Base-by-base conservation (phyloP, 2,329 filamentous ascomycete genomes). In the Septoria linicola region DNA sequence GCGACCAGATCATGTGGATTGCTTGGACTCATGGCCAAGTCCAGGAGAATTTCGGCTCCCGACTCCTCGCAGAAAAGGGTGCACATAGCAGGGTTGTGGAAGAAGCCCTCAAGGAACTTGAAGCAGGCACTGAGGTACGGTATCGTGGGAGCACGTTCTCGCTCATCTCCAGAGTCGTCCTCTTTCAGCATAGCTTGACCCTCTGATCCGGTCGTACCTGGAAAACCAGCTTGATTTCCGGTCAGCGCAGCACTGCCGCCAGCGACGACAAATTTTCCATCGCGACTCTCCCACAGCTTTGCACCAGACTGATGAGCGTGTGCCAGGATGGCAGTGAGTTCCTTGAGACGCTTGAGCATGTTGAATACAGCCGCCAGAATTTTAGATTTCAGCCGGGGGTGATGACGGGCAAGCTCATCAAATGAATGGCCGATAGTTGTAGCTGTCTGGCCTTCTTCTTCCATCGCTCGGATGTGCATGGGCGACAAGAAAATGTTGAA, bases 401-500 rank as follows among this genome's bases (percentile, higher is more conserved):
- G 93, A 66, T 99, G 93, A 34, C 93, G 84, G 45, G 92, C 87
- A 53, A 99, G 79, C 70, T 99, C 93, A 68, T 99, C 93, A 64
- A 99, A 96, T 34, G 85, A 87, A 20, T 81, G 81, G 8, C 93
- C 93, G 42, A 99, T 80, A 32, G 83, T 81, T 23, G 80, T 80
- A 8, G 91, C 80, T 51, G 95, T 77, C 30, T 85, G 83, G 4
- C 57, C 55, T 4, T 80, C 92, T 31, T 77, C 76, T 56, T 88
- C 83, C 78, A 99, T 84, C 57, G 85, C 87, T 61, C 87, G 88
- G 51, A 99, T 83, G 70, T 99, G 95, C 13, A 83, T 80, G 2
- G 90, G 84, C 59, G 89, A 97, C 70, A 96, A 89, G 59, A 99
- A 99, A n/a, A 97, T 89, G 67, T 96, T 89, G 59, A 99, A 87